Evolutionary conservation across 768 basidiomycete species (phyloP), one percentile per base, ranked within the genome.

Genomic region (Tulasnella sp.): DNA sequence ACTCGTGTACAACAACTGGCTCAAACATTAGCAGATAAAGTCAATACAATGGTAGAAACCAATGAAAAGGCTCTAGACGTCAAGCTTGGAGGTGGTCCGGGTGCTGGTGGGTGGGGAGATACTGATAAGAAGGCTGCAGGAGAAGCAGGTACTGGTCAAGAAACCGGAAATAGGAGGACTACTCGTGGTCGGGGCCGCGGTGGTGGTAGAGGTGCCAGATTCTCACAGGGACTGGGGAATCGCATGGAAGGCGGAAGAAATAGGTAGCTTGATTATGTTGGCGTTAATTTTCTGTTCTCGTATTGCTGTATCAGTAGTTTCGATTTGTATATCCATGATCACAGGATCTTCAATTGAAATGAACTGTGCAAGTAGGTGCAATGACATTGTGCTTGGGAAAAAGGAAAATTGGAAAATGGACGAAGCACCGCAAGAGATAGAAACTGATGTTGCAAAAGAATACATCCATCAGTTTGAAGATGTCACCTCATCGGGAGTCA

Each of bases 1-100:
- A 80, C 84, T 13, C 83, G 87, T 40, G 72, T 83, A 3, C 95
- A 99, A 65, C 83, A 90, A 63, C 71, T 96, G n/a, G 81, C 88
- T 1, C 83, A 84, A 60, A 76, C 78, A 34, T 74, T 99, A 37
- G 83, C 93, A 5, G 92, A 98, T 59, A 87, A 88, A 66, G 75
- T 92, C 16, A 79, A 74, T 22, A 71, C 74, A 16, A 72, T 96
- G 76, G 80, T 91, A 4, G 91, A 96, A 61, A 83, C 86, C 58
- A 93, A 89, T 60, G 91, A 96, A 66, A 93, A 92, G 70, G 70
- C 76, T 1, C 67, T 95, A 40, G 91, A 95, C 63, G 61, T 72
- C 57, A 92, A 90, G 64, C 76, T 91, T 58, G 88, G 89, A 45
- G 75, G 75, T 4, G 49, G 52, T 32, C 22, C 31, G 0, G 50